phyloP scores from a whole-genome alignment of 1,284 basidiomycete genomes.

The Termitomyces sp. region DNA sequence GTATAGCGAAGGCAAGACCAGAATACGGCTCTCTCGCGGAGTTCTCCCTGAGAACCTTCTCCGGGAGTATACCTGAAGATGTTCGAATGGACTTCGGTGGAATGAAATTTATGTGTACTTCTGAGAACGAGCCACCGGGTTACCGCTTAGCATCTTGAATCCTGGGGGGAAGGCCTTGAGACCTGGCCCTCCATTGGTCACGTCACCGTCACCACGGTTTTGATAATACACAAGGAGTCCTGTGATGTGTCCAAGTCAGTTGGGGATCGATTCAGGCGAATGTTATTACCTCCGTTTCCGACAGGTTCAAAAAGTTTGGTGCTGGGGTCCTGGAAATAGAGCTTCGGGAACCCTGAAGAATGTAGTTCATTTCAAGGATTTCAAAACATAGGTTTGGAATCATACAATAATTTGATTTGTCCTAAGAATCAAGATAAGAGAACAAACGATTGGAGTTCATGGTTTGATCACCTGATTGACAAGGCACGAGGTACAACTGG shows the following conservation, averaged over 20 bases:
- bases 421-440: slow-evolving; percentile 17
- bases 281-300: slow-evolving; percentile 27
- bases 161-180: slow-evolving; percentile 42
- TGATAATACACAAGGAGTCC: slow-evolving; percentile 39
- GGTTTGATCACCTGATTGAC: slow-evolving; percentile 24
- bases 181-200: slow-evolving; percentile 30
- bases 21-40: slow-evolving; percentile 36
- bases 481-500: slow-evolving; percentile 34
- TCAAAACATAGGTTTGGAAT: neutral
- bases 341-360: slow-evolving; percentile 33
- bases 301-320: slow-evolving; percentile 32
- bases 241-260: slow-evolving; percentile 6
- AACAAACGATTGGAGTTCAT: neutral
- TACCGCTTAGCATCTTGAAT: slow-evolving; percentile 40
- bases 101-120: slow-evolving; percentile 20
- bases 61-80: slow-evolving; percentile 22
- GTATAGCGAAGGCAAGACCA: slow-evolving; percentile 39
- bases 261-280: neutral
- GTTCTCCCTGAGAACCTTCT: slow-evolving; percentile 30
- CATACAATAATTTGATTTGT: slow-evolving; percentile 33
- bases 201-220: slow-evolving; percentile 33
- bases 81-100: neutral
- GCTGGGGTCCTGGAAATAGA: slow-evolving; percentile 35
- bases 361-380: neutral
- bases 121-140: slow-evolving; percentile 31